These are phyloP conservation scores for Dioscorea cayenensis DNA, from an alignment of 116 monocot species.

Conservation along the genomic window DNA sequence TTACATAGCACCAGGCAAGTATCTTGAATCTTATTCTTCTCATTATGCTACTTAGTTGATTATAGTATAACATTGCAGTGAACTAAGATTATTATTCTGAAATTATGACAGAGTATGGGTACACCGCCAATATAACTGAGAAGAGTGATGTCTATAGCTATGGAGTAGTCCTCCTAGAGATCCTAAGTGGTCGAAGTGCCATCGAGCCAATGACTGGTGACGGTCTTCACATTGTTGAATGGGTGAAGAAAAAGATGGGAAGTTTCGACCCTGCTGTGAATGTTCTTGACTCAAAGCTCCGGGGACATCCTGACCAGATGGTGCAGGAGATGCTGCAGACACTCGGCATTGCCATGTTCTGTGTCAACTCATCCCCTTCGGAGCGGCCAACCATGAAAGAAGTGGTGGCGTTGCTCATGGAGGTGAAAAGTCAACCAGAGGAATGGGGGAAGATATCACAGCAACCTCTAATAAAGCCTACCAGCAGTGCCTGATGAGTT, in stretches of 20 bases:
- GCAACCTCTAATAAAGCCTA: conserved; percentile 64
- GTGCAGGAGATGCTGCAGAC: conserved; percentile 92
- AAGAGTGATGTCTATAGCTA: conserved; percentile 98
- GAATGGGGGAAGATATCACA: conserved; percentile 72
- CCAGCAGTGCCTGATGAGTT: conserved; percentile 16
- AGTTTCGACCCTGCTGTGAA: conserved; percentile 60
- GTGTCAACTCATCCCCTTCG: conserved; percentile 62
- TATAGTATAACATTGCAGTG: too few species aligned
- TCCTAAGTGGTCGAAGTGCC: conserved; percentile 62
- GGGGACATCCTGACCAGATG: conserved; percentile 60
- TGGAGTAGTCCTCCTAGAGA: conserved; percentile 87
- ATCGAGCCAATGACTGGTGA: conserved; percentile 42
- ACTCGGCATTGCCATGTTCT: conserved; percentile 88
- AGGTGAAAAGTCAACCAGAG: conserved; percentile 82
- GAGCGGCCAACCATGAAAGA: conserved; percentile 95
- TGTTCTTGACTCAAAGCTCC: conserved; percentile 61
- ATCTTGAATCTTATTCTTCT: not conserved
- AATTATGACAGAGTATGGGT: conserved; percentile 67
- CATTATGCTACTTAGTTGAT: too few species aligned
- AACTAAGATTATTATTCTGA: not conserved
- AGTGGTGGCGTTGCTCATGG: conserved; percentile 78
- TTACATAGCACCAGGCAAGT: conserved; percentile 94
- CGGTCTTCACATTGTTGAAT: conserved; percentile 69
- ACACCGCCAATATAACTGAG: conserved; percentile 84
- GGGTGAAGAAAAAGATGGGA: conserved; percentile 79